phyloP scores from a whole-genome alignment of 1,284 basidiomycete species.

The Marasmius sp. region DNA sequence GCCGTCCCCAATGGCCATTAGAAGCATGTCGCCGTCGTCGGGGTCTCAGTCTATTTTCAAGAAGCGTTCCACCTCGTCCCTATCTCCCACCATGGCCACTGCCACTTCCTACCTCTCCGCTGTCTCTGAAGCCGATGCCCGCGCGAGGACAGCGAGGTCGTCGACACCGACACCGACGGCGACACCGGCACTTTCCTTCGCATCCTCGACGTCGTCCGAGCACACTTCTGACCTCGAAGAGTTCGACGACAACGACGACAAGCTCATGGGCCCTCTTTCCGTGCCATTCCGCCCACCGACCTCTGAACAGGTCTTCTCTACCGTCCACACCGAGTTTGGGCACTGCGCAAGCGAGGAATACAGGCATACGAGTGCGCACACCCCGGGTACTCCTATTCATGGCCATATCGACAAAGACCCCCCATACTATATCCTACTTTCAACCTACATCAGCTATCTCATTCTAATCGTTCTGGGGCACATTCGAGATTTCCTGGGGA shows the following conservation, averaged over 20 bases:
- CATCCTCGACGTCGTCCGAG: slow-evolving; percentile 63
- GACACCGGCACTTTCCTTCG: slow-evolving; percentile 68
- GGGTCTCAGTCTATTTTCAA: slow-evolving; percentile 59
- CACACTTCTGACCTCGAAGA: slow-evolving; percentile 60
- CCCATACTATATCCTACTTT: slow-evolving; percentile 87
- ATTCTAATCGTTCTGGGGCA: slow-evolving; percentile 90
- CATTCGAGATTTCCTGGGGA: slow-evolving; percentile 93
- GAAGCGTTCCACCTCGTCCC: slow-evolving; percentile 53
- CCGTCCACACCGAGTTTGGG: slow-evolving; percentile 85
- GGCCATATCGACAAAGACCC: slow-evolving; percentile 73
- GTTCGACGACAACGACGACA: slow-evolving; percentile 48
- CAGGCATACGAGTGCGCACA: slow-evolving; percentile 67
- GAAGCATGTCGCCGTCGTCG: slow-evolving; percentile 32
- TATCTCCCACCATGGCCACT: slow-evolving; percentile 46
- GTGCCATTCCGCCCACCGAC: slow-evolving; percentile 65
- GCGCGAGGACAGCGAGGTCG: slow-evolving; percentile 35
- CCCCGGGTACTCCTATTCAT: slow-evolving; percentile 46
- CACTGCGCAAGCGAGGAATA: slow-evolving; percentile 76
- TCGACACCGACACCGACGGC: slow-evolving; percentile 49
- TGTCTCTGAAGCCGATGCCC: slow-evolving; percentile 67
- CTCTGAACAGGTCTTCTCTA: slow-evolving; percentile 72
- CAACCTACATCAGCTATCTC: slow-evolving; percentile 91
- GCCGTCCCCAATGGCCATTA: slow-evolving; percentile 19
- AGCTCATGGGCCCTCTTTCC: slow-evolving; percentile 48
- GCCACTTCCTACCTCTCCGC: slow-evolving; percentile 74